A percentile compares a stretch with the other conserved stretches of the same genome.
Evolutionary conservation across 176 grass and related monocot species (phyloP).

Genomic region (Oryza meridionalis): DNA sequence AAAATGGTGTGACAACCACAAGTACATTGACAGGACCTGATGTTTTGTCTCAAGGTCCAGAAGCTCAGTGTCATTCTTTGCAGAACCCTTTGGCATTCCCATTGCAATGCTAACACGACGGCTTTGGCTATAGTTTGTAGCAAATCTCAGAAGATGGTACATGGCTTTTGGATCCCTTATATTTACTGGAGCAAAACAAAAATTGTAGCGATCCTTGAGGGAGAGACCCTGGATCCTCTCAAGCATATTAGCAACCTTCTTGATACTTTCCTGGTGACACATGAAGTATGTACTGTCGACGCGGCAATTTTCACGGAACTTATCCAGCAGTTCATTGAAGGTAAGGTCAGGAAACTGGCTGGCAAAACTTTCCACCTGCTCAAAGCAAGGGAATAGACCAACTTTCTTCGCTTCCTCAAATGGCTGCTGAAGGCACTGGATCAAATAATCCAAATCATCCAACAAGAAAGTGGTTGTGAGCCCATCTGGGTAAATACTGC

Average conservation of each 20-base stretch:
- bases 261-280: constrained; percentile 74
- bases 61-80: constrained; percentile 86
- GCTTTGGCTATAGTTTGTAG: constrained; percentile 72
- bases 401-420: constrained; percentile 76
- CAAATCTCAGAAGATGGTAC: constrained; percentile 93
- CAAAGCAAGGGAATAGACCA: constrained; percentile 91
- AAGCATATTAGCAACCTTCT: constrained; percentile 97
- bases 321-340: constrained; percentile 77
- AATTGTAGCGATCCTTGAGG: constrained; percentile 89
- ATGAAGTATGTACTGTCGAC: constrained; percentile 82
- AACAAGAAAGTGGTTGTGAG: constrained; percentile 79
- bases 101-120: constrained; percentile 80
- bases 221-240: constrained; percentile 78
- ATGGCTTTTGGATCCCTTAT: constrained; percentile 97
- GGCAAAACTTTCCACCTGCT: constrained; percentile 93
- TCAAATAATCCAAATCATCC: constrained; percentile 91
- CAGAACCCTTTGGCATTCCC: constrained; percentile 84
- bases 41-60: constrained; percentile 97
- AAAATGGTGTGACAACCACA: constrained; percentile 94
- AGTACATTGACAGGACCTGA: constrained; percentile 91
- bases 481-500: constrained; percentile 87
- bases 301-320: constrained; percentile 81
- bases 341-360: constrained; percentile 61
- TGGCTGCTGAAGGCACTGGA: constrained; percentile 83
- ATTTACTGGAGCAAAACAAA: constrained; percentile 92